Conservation (phyloP, 148 eudicot genomes). For the Fagopyrum homotropicum region DNA sequence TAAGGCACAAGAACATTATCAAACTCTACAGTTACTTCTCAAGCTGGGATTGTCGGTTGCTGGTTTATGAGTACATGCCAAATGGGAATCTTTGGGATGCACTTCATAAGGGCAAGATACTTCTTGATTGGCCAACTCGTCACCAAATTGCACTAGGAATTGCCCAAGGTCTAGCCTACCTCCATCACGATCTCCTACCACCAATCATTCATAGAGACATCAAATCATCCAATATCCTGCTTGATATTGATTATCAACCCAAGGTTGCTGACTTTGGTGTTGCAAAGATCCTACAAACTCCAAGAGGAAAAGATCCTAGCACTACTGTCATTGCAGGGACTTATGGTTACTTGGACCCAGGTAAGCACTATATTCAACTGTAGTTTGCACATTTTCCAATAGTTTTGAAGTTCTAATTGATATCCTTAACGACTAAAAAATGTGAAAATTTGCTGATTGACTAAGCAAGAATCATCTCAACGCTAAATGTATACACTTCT, state of each 20-base stretch:
- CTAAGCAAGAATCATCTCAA: too few species aligned
- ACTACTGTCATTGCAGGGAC: conserved; percentile 78
- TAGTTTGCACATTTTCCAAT: neutral
- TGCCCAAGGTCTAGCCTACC: conserved; percentile 86
- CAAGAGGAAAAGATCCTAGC: conserved; percentile 56
- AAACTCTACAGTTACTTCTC: conserved; percentile 77
- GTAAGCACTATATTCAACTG: conserved; percentile 26
- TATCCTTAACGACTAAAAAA: neutral
- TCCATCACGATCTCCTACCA: conserved; percentile 78
- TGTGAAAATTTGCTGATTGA: too few species aligned
- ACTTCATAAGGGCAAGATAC: conserved; percentile 61
- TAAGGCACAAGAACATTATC: conserved; percentile 93
- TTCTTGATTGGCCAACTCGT: conserved; percentile 80
- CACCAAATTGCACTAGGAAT: conserved; percentile 77
- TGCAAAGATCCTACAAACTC: conserved; percentile 81
- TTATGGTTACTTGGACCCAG: conserved; percentile 96
- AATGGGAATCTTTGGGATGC: conserved; percentile 98
- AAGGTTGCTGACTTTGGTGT: conserved; percentile 97
- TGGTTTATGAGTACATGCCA: conserved; percentile 93
- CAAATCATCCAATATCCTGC: conserved; percentile 86
- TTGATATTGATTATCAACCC: conserved; percentile 69
- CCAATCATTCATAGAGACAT: conserved; percentile 89
- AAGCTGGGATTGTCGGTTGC: conserved; percentile 53
- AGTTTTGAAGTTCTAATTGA: neutral
- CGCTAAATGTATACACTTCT: too few species aligned